These are phyloP conservation scores for Nyctanthes arbortristis DNA, from an alignment of 257 asterid genomes.

Conservation along the genomic window DNA sequence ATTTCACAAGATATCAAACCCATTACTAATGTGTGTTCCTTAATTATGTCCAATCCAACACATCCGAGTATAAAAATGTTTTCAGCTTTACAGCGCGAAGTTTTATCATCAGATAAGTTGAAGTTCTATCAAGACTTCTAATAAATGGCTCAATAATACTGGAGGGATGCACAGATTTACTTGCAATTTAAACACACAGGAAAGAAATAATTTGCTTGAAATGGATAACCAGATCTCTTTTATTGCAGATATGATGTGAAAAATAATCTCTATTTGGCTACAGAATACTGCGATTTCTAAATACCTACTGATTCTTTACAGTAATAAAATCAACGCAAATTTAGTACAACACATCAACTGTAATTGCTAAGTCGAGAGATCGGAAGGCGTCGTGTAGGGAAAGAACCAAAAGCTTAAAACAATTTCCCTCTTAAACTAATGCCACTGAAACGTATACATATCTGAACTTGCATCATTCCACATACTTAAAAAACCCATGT, in stretches of 20 bases:
- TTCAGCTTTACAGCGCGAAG: not conserved
- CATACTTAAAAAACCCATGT: constrained; percentile 2
- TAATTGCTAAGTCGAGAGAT: constrained; percentile 5
- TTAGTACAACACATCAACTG: constrained; percentile 9
- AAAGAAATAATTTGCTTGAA: not conserved
- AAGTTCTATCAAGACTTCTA: too few relatives aligned
- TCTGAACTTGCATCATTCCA: constrained; percentile 1
- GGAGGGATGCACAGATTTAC: too few relatives aligned
- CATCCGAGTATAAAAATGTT: not conserved
- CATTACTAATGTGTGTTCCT: too few relatives aligned
- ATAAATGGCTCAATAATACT: too few relatives aligned
- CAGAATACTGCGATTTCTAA: constrained; percentile 25
- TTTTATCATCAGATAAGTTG: not conserved
- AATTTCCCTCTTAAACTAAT: not conserved
- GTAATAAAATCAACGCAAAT: constrained; percentile 25
- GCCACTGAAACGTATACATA: not conserved
- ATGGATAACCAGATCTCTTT: constrained; percentile 20
- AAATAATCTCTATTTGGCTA: constrained; percentile 26
- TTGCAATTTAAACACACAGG: not conserved
- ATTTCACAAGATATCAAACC: too few relatives aligned
- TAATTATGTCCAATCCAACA: not conserved
- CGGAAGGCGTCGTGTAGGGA: too few relatives aligned
- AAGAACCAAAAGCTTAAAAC: not conserved
- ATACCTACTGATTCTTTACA: constrained; percentile 43
- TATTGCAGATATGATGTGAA: constrained; percentile 18